Evolutionary conservation across 768 basidiomycete species (phyloP).

Genomic region (Naganishia vaughanmartiniae): DNA sequence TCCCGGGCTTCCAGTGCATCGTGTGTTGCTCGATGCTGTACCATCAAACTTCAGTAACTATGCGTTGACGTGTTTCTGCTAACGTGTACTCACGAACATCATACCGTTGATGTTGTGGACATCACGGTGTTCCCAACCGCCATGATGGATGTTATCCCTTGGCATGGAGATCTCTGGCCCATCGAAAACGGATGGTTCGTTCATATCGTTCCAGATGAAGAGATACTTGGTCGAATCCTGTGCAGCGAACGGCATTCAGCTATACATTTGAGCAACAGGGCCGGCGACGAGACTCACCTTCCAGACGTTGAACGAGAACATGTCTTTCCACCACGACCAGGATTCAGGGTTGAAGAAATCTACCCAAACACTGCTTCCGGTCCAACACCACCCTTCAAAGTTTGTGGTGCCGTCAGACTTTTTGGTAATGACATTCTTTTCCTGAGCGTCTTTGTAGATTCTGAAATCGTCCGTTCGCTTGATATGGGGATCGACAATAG

Average conservation of each 20-base stretch:
- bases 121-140: slow-evolving; percentile 97
- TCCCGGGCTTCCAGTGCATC: slow-evolving; percentile 76
- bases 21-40: slow-evolving; percentile 75
- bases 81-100: slow-evolving; percentile 59
- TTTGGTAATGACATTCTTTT: slow-evolving; percentile 78
- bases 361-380: slow-evolving; percentile 91
- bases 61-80: background rate
- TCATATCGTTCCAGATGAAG: slow-evolving; percentile 99
- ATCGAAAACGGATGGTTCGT: slow-evolving; percentile 99
- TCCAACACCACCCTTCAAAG: slow-evolving; percentile 99
- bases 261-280: background rate
- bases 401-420: slow-evolving; percentile 66
- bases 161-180: slow-evolving; percentile 91
- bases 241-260: background rate
- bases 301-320: slow-evolving; percentile 67
- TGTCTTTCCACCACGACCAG: slow-evolving; percentile 84
- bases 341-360: slow-evolving; percentile 90
- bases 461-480: slow-evolving; percentile 78
- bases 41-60: background rate
- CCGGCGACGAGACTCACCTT: slow-evolving; percentile 49
- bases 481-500: slow-evolving; percentile 93
- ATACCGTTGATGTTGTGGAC: slow-evolving; percentile 97
- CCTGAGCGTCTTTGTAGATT: slow-evolving; percentile 77
- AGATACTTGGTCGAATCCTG: slow-evolving; percentile 69
- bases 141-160: slow-evolving; percentile 75